Percentiles rank a stretch among this genome's conserved stretches.
Conservation (phyloP, 2,329 filamentous ascomycete genomes). For the Fusarium austroafricanum region DNA sequence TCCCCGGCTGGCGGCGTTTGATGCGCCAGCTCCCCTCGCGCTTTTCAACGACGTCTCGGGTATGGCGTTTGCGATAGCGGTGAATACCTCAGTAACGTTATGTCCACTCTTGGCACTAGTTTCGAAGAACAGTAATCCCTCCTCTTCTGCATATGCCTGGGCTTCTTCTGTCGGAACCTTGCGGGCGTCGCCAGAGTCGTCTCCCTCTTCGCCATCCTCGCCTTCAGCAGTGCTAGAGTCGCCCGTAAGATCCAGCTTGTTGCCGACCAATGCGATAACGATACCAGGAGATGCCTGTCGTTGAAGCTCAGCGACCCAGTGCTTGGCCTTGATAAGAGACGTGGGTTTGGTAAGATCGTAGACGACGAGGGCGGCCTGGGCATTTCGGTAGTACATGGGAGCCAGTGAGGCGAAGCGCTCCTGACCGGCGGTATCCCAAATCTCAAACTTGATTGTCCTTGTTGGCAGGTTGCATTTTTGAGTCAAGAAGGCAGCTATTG, state of each 20-base stretch:
- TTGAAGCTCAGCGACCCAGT: constrained; percentile 98
- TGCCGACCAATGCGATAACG: constrained; percentile 95
- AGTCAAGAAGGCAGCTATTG: constrained; percentile 90
- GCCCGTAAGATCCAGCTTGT: constrained; percentile 91
- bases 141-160: constrained; percentile 93
- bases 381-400: constrained; percentile 99
- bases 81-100: constrained; percentile 96
- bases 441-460: constrained; percentile 92
- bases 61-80: constrained; percentile 97
- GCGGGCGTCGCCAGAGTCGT: constrained; percentile 78
- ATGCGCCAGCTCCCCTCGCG: constrained; percentile 77
- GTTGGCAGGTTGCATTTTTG: constrained; percentile 98
- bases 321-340: constrained; percentile 94
- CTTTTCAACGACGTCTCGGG: constrained; percentile 97
- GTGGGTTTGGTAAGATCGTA: constrained; percentile 98
- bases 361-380: constrained; percentile 95
- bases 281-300: constrained; percentile 96
- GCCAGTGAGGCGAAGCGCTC: constrained; percentile 96
- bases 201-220: constrained; percentile 67
- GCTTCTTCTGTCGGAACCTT: constrained; percentile 94
- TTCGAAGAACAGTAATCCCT: constrained; percentile 95
- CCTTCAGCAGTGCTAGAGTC: constrained; percentile 59
- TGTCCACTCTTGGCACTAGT: constrained; percentile 96
- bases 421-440: constrained; percentile 98
- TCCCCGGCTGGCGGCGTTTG: constrained; percentile 68